Evolutionary conservation across 2,329 filamentous ascomycete species (phyloP), one percentile per base, ranked within the genome.

Genomic region (Ascochyta lentis): DNA sequence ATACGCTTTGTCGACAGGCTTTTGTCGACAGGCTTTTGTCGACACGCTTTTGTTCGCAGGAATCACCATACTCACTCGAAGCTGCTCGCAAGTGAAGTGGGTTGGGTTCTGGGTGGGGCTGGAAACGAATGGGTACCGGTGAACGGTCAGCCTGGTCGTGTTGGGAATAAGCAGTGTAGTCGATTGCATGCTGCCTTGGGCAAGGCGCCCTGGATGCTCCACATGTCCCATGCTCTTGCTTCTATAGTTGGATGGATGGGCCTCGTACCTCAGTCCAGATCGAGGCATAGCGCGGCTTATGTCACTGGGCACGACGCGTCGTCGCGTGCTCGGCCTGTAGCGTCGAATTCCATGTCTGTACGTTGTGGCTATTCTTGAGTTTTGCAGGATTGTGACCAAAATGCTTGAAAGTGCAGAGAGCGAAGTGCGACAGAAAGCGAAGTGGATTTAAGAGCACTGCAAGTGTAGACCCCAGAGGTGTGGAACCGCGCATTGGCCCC

Each of bases 391-490:
- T 23, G 23, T 22, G 3, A 15, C 13, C 34, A 23, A 39, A 16
- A 16, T 44, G 26, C 34, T 19, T 34, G 31, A 27, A 29, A 43
- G 29, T 39, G 29, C 43, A 37, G 29, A 51, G 16, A 15, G 27
- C 24, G 12, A 22, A 15, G 31, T 26, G 35, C 10, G 33, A 35
- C 34, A 44, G 24, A 54, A 29, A 51, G 41, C 35, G 60, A 64
- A 48, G 62, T 65, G 59, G 42, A 51, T 54, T 67, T 65, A 63
- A 67, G 48, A 54, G 46, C 23, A 51, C 47, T 19, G 47, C 47
- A 39, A 50, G 33, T 51, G 53, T 51, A 51, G 53, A 56, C 51
- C 53, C 53, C 47, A 51, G 24, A 23, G 12, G 33, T 47, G 53
- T 51, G 53, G 53, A 56, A 43, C 47, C 53, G 29, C 29, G 42